Evolutionary conservation across 805 yeast genomes (phyloP).

Genomic region (Myxozyma melibiosi): DNA sequence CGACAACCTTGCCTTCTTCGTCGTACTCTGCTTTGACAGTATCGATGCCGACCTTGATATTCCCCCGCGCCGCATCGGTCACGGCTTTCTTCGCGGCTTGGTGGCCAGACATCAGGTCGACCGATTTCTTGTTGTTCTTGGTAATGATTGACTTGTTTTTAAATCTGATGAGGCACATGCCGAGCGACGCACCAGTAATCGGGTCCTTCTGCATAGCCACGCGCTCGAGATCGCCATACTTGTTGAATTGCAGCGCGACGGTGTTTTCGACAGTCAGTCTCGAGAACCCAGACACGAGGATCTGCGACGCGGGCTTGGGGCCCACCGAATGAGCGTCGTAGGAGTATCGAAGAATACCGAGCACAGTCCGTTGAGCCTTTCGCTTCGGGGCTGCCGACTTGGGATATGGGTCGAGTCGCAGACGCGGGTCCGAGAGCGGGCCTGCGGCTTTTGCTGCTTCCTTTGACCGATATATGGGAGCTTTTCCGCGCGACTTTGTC

Average conservation of each 20-base stretch:
- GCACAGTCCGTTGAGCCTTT: constrained; percentile 32
- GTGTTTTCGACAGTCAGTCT: constrained; percentile 51
- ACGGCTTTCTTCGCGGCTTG: constrained; percentile 52
- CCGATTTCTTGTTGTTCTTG: neutral
- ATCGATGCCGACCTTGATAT: constrained; percentile 57
- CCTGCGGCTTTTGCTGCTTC: constrained; percentile 32
- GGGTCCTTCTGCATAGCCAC: constrained; percentile 68
- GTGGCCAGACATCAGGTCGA: constrained; percentile 43
- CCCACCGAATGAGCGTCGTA: constrained; percentile 77
- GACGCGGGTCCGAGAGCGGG: constrained; percentile 29
- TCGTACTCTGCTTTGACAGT: constrained; percentile 43
- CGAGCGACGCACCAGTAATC: constrained; percentile 74
- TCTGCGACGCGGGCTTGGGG: constrained; percentile 67
- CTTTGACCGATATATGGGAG: constrained; percentile 43
- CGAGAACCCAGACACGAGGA: constrained; percentile 71
- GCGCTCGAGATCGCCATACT: constrained; percentile 65
- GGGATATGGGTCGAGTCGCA: constrained; percentile 25
- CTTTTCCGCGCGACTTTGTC: constrained; percentile 46
- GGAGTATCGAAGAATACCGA: constrained; percentile 43
- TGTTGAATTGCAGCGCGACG: constrained; percentile 56
- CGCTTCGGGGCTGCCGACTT: constrained; percentile 30
- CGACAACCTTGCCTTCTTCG: constrained; percentile 41
- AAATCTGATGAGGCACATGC: constrained; percentile 65
- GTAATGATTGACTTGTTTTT: constrained; percentile 47
- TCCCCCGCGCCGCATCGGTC: constrained; percentile 43